Percentiles rank a stretch among this genome's conserved stretches.
These are phyloP conservation scores for Starmerella asiatica DNA, from an alignment of 805 yeast species.

Conservation along the genomic window DNA sequence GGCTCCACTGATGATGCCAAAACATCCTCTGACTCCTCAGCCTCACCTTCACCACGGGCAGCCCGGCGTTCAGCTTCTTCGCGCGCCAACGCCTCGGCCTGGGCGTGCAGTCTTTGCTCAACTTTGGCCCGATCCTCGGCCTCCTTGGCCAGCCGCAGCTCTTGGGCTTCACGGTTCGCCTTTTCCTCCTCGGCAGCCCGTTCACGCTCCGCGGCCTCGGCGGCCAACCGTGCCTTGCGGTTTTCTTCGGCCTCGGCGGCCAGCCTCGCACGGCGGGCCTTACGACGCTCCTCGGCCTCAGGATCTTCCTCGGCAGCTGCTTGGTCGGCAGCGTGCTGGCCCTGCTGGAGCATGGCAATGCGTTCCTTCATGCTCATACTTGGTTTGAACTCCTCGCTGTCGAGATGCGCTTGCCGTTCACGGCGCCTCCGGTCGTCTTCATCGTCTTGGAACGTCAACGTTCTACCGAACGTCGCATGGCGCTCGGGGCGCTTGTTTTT, in stretches of 20 bases:
- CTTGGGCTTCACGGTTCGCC: slow-evolving; percentile 1
- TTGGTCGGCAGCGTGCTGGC: slow-evolving; percentile 68
- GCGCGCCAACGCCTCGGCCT: slow-evolving; percentile 2
- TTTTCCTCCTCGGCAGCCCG: slow-evolving; percentile 7
- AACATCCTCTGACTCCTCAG: not conserved
- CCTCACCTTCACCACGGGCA: not conserved
- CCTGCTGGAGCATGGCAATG: slow-evolving; percentile 67
- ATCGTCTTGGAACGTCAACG: slow-evolving; percentile 5
- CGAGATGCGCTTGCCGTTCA: slow-evolving; percentile 19
- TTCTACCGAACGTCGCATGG: slow-evolving; percentile 10
- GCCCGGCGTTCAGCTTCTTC: not conserved
- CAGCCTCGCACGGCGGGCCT: slow-evolving; percentile 32
- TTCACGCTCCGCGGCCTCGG: slow-evolving; percentile 13
- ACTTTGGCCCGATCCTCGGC: slow-evolving; percentile 3
- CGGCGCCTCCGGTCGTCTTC: slow-evolving; percentile 24
- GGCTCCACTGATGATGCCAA: not conserved
- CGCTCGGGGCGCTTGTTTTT: slow-evolving; percentile 11
- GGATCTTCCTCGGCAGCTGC: slow-evolving; percentile 35
- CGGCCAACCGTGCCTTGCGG: slow-evolving; percentile 7
- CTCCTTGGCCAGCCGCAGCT: slow-evolving; percentile 3
- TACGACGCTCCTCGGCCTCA: slow-evolving; percentile 28
- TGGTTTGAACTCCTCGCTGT: slow-evolving; percentile 39
- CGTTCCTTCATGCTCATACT: slow-evolving; percentile 75
- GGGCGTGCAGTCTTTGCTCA: slow-evolving; percentile 3
- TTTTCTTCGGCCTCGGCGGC: slow-evolving; percentile 15